phyloP scores from a whole-genome alignment of 78 protist genomes.

The Carpediemonas membranifera region DNA sequence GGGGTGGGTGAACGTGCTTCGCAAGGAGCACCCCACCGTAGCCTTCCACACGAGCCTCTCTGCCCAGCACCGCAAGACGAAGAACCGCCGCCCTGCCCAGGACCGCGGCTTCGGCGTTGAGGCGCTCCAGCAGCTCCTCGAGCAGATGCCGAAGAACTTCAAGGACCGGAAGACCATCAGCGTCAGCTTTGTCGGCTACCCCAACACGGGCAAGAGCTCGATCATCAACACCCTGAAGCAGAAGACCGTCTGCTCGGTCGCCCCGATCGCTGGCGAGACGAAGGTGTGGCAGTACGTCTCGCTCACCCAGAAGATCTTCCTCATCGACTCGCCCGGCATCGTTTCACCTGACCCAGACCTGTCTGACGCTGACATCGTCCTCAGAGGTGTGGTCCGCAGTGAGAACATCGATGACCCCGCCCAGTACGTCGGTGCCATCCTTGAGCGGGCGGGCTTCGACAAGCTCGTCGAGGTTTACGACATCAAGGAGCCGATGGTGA shows the following conservation, averaged over 20 bases:
- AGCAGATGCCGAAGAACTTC: constrained; percentile 78
- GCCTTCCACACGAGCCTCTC: constrained; percentile 93
- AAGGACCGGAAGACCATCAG: constrained; percentile 70
- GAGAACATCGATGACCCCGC: constrained; percentile 64
- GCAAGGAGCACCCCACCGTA: constrained; percentile 83
- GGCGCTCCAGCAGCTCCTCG: constrained; percentile 40
- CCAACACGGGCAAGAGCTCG: constrained; percentile 89
- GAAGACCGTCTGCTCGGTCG: constrained; percentile 78
- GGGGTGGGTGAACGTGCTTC: constrained; percentile 32
- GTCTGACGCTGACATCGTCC: background rate
- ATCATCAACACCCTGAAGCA: constrained; percentile 84
- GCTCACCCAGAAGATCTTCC: constrained; percentile 72
- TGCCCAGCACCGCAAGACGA: constrained; percentile 38
- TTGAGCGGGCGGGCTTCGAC: constrained; percentile 41
- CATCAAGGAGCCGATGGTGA: too few species aligned
- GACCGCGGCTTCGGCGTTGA: constrained; percentile 91
- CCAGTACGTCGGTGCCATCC: constrained; percentile 51
- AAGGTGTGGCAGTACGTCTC: constrained; percentile 98
- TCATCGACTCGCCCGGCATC: constrained; percentile 97
- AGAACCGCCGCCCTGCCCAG: background rate
- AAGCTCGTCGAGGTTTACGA: background rate
- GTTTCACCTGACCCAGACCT: constrained; percentile 27
- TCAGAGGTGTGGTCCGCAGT: constrained; percentile 59
- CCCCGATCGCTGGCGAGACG: constrained; percentile 98
- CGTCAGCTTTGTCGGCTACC: constrained; percentile 87